Conservation (phyloP, 805 yeast species). For the Yamadazyma ubonensis region DNA sequence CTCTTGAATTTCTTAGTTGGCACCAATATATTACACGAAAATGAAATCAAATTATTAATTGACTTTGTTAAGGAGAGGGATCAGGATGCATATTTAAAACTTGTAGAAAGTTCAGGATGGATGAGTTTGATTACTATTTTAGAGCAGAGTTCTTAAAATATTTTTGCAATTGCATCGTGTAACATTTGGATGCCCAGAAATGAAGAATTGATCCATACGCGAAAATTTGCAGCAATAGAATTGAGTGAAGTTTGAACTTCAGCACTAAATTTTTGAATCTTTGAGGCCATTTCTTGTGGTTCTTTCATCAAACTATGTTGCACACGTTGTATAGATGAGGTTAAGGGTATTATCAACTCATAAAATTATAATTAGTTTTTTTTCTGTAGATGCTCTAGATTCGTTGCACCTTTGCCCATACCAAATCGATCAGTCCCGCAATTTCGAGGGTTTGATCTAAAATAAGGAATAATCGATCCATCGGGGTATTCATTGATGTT, state of each 20-base stretch:
- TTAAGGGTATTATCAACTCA: too few species aligned
- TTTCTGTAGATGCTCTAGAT: background rate
- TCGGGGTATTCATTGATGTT: too few species aligned
- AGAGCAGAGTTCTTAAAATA: slow-evolving; percentile 29
- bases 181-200: too few species aligned
- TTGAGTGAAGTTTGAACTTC: background rate
- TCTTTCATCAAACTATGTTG: too few species aligned
- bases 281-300: too few species aligned
- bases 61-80: slow-evolving; percentile 45
- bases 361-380: background rate
- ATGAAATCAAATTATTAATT: slow-evolving; percentile 53
- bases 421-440: too few species aligned
- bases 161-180: too few species aligned
- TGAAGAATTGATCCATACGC: too few species aligned
- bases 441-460: too few species aligned
- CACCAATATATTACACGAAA: slow-evolving; percentile 54
- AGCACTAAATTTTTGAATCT: background rate
- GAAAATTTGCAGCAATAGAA: slow-evolving; percentile 7
- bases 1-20: slow-evolving; percentile 57
- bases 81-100: slow-evolving; percentile 46
- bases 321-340: too few species aligned
- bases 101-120: slow-evolving; percentile 76
- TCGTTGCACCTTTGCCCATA: too few species aligned
- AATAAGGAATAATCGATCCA: too few species aligned
- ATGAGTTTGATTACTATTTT: slow-evolving; percentile 63